A percentile compares a stretch with the other conserved stretches of the same genome.
Evolutionary conservation across 305 asterid species (phyloP).

Genomic region (Fraxinus platypoda): DNA sequence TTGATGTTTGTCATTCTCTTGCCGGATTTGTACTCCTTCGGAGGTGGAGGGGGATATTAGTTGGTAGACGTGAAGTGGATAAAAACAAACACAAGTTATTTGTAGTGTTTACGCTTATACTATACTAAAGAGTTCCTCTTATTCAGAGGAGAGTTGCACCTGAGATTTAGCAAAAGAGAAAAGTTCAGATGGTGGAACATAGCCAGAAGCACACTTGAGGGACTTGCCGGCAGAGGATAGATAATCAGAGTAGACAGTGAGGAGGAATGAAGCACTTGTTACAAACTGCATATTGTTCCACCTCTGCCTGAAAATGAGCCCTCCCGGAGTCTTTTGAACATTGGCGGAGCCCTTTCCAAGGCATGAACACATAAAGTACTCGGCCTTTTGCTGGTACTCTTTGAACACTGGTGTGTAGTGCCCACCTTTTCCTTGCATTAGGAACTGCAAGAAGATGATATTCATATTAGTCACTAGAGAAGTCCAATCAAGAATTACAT

Average conservation of each 20-base stretch:
- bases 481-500: neutral
- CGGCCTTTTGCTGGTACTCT: constrained; percentile 80
- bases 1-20: neutral
- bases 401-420: constrained; percentile 50
- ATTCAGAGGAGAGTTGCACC: constrained; percentile 36
- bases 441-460: constrained; percentile 46
- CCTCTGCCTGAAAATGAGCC: constrained; percentile 82
- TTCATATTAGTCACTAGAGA: neutral
- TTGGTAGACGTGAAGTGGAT: neutral
- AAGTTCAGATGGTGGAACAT: constrained; percentile 66
- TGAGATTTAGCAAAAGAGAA: constrained; percentile 87
- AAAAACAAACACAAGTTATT: neutral
- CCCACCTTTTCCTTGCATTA: constrained; percentile 86
- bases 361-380: constrained; percentile 89
- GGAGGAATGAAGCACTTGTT: constrained; percentile 85
- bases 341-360: constrained; percentile 80
- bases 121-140: neutral
- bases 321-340: constrained; percentile 85
- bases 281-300: constrained; percentile 99
- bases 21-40: neutral
- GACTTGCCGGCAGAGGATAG: constrained; percentile 69
- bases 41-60: neutral
- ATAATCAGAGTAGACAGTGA: constrained; percentile 85
- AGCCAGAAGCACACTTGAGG: constrained; percentile 60
- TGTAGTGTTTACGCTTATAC: neutral